phyloP scores from a whole-genome alignment of 768 basidiomycete species.

The Agrocybe praecox region DNA sequence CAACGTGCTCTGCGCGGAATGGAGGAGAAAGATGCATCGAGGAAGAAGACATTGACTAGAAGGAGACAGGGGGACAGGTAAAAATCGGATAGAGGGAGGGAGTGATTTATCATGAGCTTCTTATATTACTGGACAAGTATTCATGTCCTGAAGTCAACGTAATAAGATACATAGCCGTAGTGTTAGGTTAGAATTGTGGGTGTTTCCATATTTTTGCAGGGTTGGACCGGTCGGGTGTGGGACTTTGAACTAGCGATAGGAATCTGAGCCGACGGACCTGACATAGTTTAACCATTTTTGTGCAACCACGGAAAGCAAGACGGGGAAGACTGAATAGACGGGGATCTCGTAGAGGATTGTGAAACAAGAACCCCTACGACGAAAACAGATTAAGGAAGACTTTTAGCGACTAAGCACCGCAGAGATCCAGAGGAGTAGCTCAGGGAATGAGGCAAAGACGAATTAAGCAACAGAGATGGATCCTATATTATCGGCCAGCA shows the following conservation, averaged over 20 bases:
- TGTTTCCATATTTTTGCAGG: slow-evolving; percentile 5
- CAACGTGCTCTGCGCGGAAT: slow-evolving; percentile 60
- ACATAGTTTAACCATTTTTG: slow-evolving; percentile 15
- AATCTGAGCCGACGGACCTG: slow-evolving; percentile 1
- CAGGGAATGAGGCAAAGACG: neutral
- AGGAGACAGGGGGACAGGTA: slow-evolving; percentile 8
- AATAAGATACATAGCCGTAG: slow-evolving; percentile 12
- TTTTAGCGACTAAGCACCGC: neutral
- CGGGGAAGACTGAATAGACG: neutral
- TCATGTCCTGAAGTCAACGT: slow-evolving; percentile 13
- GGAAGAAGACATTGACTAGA: slow-evolving; percentile 9
- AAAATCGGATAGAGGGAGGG: slow-evolving; percentile 8
- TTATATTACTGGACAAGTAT: slow-evolving; percentile 26
- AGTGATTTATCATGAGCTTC: slow-evolving; percentile 20
- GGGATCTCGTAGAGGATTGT: neutral
- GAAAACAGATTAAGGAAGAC: neutral
- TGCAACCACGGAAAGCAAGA: slow-evolving; percentile 4
- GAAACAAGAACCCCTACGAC: no score
- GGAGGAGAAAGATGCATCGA: slow-evolving; percentile 36
- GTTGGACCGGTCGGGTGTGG: neutral
- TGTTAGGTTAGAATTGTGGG: slow-evolving; percentile 1
- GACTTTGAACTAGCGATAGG: slow-evolving; percentile 8
- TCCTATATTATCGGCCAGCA: slow-evolving; percentile 1
- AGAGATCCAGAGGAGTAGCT: neutral
- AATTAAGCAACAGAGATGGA: neutral